These are phyloP conservation scores for Ceratocystis eucalypticola DNA, from an alignment of 2,329 filamentous ascomycete species.

Conservation along the genomic window DNA sequence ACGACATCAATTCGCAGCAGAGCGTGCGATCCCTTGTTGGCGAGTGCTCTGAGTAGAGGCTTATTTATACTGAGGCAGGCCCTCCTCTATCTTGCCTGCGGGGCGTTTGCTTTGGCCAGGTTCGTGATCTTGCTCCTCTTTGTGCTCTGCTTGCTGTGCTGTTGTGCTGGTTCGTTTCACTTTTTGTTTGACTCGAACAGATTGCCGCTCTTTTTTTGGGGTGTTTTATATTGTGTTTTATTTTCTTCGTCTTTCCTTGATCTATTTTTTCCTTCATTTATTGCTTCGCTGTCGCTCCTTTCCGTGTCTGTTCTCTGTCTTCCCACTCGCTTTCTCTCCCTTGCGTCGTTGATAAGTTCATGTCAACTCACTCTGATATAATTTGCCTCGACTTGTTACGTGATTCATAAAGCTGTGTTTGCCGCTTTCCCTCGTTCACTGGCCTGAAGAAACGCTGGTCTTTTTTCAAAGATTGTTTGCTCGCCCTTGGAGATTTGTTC, in stretches of 20 bases:
- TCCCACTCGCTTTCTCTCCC: neutral
- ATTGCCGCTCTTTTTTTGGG: neutral
- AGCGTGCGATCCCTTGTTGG: neutral
- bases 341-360: neutral
- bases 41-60: neutral
- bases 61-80: neutral
- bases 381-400: neutral
- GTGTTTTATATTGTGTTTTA: neutral
- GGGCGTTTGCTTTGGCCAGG: neutral
- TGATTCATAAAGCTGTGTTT: neutral
- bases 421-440: neutral
- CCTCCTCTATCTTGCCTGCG: neutral
- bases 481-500: too few relatives aligned
- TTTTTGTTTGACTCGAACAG: neutral
- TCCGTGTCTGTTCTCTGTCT: neutral
- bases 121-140: neutral
- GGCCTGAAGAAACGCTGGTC: neutral
- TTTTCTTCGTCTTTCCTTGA: neutral
- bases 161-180: neutral
- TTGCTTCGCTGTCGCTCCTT: neutral
- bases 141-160: neutral
- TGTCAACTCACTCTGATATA: neutral
- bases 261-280: neutral
- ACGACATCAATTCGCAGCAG: neutral
- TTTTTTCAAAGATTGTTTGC: conserved; percentile 2